Base-by-base conservation (phyloP, 768 basidiomycete genomes). In the Russula abietina region DNA sequence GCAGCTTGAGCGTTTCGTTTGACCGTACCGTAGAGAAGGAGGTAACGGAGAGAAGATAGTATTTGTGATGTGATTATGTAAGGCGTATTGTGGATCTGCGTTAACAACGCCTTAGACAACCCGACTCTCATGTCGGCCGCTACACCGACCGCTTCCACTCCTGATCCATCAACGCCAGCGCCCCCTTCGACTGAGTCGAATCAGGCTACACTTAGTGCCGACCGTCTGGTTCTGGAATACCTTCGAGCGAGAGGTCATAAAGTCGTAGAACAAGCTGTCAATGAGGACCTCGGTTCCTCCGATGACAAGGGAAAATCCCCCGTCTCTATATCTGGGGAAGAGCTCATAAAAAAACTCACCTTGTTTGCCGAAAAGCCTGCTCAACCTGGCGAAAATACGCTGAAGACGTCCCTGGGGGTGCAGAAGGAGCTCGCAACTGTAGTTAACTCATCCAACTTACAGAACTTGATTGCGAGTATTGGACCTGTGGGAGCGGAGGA, bases 401-500 rank as follows among this genome's bases (percentile, higher is more conserved):
- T 89, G 67, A 88, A 86, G 70, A 88, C 89, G 48, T 81, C 82
- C 10, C 70, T 79, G 46, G 84, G 73, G 70, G 87, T 89, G 36
- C 72, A 89, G 55, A 83, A 88, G 69, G 86, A 88, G 68, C 75
- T 91, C 16, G 80, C 80, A 1, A 77, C 84, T 6, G 83, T 87
- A 80, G 85, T 86, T 17, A 90, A 84, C 69, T 81, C 88, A 3
- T 75, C 81, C 24, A 88, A 81, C 68, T 86, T 91, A 59, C 89
- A 90, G 71, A 87, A 81, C 68, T 77, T 91, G 58, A 85, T 91
- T 60, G 81, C 86, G 17, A 90, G 85, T 70, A 83, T 92, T 66
- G 87, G 87, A n/a, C 76, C 83, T 38, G 84, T 89, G 46, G 90
- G 89, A 16, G 86, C 90, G 3, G 90, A 93, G 69, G 91, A 93